Evolutionary conservation across 352 stramenopile genomes (phyloP), one percentile per base, ranked within the genome.

Genomic region (Phytophthora sansomeana): DNA sequence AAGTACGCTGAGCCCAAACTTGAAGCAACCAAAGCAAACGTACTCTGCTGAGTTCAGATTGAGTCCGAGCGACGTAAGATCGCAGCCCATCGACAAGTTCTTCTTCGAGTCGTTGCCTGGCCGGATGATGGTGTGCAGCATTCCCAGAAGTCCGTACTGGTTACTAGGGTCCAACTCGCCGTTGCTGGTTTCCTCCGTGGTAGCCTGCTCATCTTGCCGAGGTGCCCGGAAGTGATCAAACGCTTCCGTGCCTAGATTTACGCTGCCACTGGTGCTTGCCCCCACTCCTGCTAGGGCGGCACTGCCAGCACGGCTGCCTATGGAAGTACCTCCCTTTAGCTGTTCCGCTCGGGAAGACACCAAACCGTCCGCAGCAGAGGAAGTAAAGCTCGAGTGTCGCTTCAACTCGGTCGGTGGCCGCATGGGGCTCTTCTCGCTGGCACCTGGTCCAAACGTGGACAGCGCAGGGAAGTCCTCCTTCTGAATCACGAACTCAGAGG

Each of bases 1-100:
- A 47, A 14, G 17, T 19, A 29, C 17, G 17, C 5, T 28, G 7
- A 19, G 17, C 33, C 24, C 7, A 11, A 14, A 9, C 10, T 28
- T 1, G 21, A 24, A 29, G n/a, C 1, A 5, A 47, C 76, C 82
- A 16, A 24, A 29, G n/a, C 1, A 5, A 47, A 77, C 82, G 50
- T 85, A 92, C 85, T 96, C 87, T 68, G 85, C 75, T 13, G 83
- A 83, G 65, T 96, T 96, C 53, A 96, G 78, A 67, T 96, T 94
- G 54, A 96, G 74, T 17, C 87, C 87, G 16, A 96, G 72, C 16
- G 85, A 90, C 47, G 85, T 96, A 24, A 96, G 72, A 65, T 96
- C 87, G 55, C 78, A 91, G 29, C 85, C 85, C 74, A 93, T 90
- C 5, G 85, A 73, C 42, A 93, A 58, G 56, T 88, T 92, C 64